Percentiles rank a stretch among this genome's conserved stretches.
Conservation (phyloP, 345 rosid species). For the Camelina sativa region DNA sequence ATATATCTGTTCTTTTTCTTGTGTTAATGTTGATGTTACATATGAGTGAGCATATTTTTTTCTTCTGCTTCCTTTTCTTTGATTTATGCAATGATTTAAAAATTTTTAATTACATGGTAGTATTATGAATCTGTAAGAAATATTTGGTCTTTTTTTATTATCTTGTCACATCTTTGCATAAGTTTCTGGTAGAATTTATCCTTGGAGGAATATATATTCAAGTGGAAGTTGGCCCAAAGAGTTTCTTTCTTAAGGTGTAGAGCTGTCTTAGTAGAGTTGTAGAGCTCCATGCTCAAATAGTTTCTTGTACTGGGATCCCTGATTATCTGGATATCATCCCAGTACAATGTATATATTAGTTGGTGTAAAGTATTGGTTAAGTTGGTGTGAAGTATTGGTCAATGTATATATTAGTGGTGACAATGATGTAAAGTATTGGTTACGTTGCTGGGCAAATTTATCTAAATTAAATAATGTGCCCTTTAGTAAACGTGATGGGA, state of each 20-base stretch:
- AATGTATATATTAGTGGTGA: not conserved
- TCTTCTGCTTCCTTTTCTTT: not conserved
- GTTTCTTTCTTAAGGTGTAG: not conserved
- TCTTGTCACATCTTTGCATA: not conserved
- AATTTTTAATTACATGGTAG: not conserved
- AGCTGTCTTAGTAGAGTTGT: not conserved
- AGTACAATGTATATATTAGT: not conserved
- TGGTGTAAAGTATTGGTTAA: not conserved
- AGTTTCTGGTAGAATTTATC: not conserved
- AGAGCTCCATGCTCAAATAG: not conserved
- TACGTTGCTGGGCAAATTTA: not conserved
- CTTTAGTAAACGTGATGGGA: conserved; percentile 9
- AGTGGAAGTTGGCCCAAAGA: not conserved
- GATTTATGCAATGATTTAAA: not conserved
- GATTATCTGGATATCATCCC: not conserved
- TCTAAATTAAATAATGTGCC: not conserved
- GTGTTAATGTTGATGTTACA: not conserved
- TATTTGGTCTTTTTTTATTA: not conserved
- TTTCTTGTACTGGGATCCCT: not conserved
- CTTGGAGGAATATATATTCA: no score
- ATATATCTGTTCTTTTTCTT: not conserved
- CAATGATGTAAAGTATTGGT: not conserved
- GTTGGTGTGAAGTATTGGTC: not conserved
- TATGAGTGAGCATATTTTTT: not conserved
- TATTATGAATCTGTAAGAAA: not conserved